Base-by-base conservation (phyloP, 495 filamentous ascomycete genomes). In the Trichocladium antarcticum region DNA sequence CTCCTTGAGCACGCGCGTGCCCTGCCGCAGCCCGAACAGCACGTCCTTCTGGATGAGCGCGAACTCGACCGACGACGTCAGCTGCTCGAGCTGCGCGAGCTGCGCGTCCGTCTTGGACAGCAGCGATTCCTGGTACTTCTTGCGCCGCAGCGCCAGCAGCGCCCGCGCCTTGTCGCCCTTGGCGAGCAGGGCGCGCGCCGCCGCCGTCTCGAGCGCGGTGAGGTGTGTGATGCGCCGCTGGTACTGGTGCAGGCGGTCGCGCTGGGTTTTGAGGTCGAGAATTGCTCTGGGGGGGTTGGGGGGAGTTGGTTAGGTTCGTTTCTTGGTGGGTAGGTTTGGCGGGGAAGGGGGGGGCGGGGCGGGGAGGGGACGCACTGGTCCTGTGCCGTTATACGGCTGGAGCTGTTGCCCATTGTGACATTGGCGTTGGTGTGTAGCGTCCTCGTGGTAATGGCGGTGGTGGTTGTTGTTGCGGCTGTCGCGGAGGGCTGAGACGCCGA, bases 41-140 rank as follows among this genome's bases (percentile, higher is more conserved):
- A 98, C 85, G 68, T 95, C 88, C 66, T 94, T 95, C 72, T 97
- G 89, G 28, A 97, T 89, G 10, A 92, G 75, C 36, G 90, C 83
- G 66, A 97, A 97, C 67, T 97, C 90, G 47, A 97, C 83, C 57
- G 83, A 81, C 43, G 78, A 77, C 2, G 83, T 85, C 37, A 98
- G 72, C 54, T 86, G 75, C 67, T 98, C 87, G 17, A 97, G 70
- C 60, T 89, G 83, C 41, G 83, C 87, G 3, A 98, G 79, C 66
- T 97, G 92, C 7, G 75, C 76, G 65, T 97, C 93, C 6, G 93
- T 96, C 65, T 94, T 92, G 41, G 76, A 72, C 19, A 98, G 78
- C 8, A 98, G 76, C 6, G 84, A 80, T 62, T 96, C 87, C 62
- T 98, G 93, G 73, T 95, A 98, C 65, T 97, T 98, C 67, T 94